Evolutionary conservation across 495 filamentous ascomycete genomes (phyloP).

Genomic region (Penicillium odoratum): DNA sequence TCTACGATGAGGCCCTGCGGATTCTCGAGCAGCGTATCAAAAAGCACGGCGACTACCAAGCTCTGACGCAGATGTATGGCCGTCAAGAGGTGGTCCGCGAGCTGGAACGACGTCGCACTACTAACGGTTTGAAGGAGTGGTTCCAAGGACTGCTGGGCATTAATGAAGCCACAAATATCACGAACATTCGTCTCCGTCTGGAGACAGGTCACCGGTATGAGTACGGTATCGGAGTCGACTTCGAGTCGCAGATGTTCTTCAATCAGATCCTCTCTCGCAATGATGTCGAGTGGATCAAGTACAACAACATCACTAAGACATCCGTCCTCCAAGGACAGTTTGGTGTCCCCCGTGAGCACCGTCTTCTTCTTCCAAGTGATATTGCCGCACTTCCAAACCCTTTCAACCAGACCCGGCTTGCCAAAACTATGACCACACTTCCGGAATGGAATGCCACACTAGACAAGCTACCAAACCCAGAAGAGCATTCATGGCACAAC

Average conservation of each 20-base stretch:
- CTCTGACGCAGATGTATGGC: slow-evolving; percentile 58
- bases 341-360: slow-evolving; percentile 42
- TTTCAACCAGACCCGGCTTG: slow-evolving; percentile 38
- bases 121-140: slow-evolving; percentile 45
- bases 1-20: slow-evolving; percentile 48
- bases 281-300: slow-evolving; percentile 52
- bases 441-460: slow-evolving; percentile 44
- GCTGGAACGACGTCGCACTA: slow-evolving; percentile 43
- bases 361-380: slow-evolving; percentile 45
- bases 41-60: slow-evolving; percentile 45
- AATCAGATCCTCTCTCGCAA: slow-evolving; percentile 43
- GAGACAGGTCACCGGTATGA: slow-evolving; percentile 50
- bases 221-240: slow-evolving; percentile 59
- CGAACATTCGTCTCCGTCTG: slow-evolving; percentile 38
- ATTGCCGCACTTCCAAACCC: slow-evolving; percentile 40
- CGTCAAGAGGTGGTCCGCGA: slow-evolving; percentile 59
- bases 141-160: slow-evolving; percentile 44
- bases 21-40: slow-evolving; percentile 41
- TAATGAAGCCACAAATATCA: slow-evolving; percentile 49
- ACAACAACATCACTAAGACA: slow-evolving; percentile 44
- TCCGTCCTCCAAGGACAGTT: slow-evolving; percentile 42
- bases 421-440: slow-evolving; percentile 31
- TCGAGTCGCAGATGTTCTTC: slow-evolving; percentile 55
- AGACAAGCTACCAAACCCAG: slow-evolving; percentile 40
- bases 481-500: slow-evolving; percentile 46